These are phyloP conservation scores for Suillus hirtellus DNA, from an alignment of 768 basidiomycete species.

Conservation along the genomic window DNA sequence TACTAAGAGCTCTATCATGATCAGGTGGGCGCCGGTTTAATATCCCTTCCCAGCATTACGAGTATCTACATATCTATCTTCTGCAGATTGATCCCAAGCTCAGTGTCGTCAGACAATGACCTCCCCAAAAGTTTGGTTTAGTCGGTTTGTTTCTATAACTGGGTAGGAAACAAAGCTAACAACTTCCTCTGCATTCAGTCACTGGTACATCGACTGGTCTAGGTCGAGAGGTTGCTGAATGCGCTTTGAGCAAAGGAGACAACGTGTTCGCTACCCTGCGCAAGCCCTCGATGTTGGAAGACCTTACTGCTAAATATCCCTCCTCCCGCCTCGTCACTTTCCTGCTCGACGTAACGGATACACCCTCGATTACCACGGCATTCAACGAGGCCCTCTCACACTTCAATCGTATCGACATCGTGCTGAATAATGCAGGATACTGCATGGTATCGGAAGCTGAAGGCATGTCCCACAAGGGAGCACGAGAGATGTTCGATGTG, in stretches of 20 bases:
- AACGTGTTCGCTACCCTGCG: conserved; percentile 46
- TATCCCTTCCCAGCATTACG: neutral
- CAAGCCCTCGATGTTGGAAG: conserved; percentile 35
- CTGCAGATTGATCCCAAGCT: neutral
- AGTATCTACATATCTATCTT: neutral
- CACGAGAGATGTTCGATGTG: conserved; percentile 56
- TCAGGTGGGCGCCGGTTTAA: neutral
- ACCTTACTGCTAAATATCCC: conserved; percentile 32
- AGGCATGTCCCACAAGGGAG: conserved; percentile 77
- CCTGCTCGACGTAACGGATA: conserved; percentile 41
- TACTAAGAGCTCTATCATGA: no score
- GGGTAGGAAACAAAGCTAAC: neutral
- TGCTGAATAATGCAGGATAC: conserved; percentile 45
- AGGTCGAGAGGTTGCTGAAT: conserved; percentile 36
- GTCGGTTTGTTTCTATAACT: conserved; percentile 11
- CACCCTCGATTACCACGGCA: conserved; percentile 33
- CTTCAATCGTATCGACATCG: conserved; percentile 46
- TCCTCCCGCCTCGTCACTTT: conserved; percentile 39
- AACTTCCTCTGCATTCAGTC: conserved; percentile 27
- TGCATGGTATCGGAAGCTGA: conserved; percentile 59
- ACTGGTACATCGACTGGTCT: conserved; percentile 44
- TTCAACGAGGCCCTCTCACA: conserved; percentile 35
- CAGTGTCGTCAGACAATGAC: conserved; percentile 9
- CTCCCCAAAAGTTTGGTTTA: conserved; percentile 25
- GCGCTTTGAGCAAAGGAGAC: conserved; percentile 40